Conservation (phyloP, 495 filamentous ascomycete genomes). For the Neurospora tetraspora region DNA sequence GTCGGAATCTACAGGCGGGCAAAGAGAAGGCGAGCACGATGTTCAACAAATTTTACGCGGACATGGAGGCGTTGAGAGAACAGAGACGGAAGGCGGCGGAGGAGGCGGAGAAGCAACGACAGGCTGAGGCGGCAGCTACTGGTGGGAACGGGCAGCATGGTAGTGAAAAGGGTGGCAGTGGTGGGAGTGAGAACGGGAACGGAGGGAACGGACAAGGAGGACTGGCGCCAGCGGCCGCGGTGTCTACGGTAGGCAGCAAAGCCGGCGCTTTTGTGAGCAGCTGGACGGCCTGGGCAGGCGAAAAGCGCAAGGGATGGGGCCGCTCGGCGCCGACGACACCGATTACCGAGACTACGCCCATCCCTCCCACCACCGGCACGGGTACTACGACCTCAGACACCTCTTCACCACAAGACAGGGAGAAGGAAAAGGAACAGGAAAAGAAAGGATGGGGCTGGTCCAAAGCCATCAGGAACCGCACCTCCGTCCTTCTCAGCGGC, state of each 20-base stretch:
- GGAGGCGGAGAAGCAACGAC: slow-evolving; percentile 36
- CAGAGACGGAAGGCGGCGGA: slow-evolving; percentile 62
- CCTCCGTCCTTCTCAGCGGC: neutral
- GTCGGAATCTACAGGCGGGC: slow-evolving; percentile 69
- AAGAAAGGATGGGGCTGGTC: neutral
- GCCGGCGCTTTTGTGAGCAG: slow-evolving; percentile 85
- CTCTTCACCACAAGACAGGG: neutral
- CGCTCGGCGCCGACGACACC: slow-evolving; percentile 15
- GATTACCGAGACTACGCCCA: neutral
- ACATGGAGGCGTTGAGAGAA: slow-evolving; percentile 80
- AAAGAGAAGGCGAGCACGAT: slow-evolving; percentile 74
- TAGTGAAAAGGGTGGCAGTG: neutral
- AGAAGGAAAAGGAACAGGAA: neutral
- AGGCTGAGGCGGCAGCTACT: slow-evolving; percentile 12
- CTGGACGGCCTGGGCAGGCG: slow-evolving; percentile 90
- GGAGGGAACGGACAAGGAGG: slow-evolving; percentile 40
- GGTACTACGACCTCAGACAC: neutral
- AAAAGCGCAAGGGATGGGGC: slow-evolving; percentile 67
- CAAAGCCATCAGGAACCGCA: neutral
- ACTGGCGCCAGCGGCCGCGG: slow-evolving; percentile 54
- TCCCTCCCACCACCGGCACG: neutral
- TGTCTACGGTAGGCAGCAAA: slow-evolving; percentile 56
- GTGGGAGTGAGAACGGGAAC: slow-evolving; percentile 14
- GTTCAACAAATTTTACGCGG: slow-evolving; percentile 78
- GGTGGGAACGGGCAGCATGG: slow-evolving; percentile 8